Conservation (phyloP, 257 asterid genomes). For the Salvia hispanica region DNA sequence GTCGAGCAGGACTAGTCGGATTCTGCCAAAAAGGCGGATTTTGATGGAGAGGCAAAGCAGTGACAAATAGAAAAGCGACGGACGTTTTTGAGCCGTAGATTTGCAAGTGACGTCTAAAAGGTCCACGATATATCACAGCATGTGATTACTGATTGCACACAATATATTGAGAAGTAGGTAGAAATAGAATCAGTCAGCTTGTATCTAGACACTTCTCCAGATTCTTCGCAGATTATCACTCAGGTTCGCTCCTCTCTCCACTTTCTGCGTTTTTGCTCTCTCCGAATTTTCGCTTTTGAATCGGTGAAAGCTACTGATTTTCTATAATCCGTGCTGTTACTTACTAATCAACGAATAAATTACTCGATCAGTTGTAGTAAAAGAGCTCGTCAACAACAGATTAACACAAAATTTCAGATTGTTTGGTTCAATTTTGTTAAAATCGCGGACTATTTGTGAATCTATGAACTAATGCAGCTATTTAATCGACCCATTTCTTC, state of each 20-base stretch:
- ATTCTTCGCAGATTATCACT: constrained; percentile 16
- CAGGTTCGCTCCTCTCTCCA: constrained; percentile 13
- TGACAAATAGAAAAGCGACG: background rate
- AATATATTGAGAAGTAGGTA: background rate
- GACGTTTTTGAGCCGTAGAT: constrained; percentile 28
- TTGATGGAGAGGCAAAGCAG: background rate
- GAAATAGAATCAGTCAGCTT: constrained; percentile 1
- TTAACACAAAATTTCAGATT: background rate
- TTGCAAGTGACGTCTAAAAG: background rate
- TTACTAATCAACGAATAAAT: background rate
- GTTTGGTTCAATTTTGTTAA: background rate
- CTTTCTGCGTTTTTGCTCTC: background rate
- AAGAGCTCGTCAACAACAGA: background rate
- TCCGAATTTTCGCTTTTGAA: background rate
- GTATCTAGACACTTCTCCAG: constrained; percentile 20
- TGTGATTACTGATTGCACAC: background rate
- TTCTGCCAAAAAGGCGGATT: no score
- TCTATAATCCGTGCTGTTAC: background rate
- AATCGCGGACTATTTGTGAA: background rate
- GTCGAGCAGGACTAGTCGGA: no score
- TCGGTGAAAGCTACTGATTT: constrained; percentile 11
- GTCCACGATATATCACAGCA: background rate
- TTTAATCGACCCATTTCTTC: background rate
- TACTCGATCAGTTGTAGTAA: background rate
- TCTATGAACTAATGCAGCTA: background rate